These are phyloP conservation scores for Fusarium concolor DNA, from an alignment of 2,329 filamentous ascomycete species.

Conservation along the genomic window DNA sequence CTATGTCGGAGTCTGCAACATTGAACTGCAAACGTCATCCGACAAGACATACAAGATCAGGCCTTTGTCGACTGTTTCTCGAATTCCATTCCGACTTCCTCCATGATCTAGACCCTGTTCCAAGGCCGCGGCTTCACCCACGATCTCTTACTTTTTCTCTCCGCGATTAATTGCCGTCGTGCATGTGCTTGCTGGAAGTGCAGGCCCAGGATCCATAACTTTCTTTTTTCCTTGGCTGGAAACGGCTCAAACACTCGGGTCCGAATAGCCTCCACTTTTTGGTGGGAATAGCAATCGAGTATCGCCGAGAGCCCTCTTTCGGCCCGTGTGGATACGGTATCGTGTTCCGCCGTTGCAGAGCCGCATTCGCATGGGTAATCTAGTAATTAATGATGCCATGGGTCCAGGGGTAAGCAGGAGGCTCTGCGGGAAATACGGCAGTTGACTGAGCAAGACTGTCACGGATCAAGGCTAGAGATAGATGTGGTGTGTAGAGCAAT, in stretches of 20 bases:
- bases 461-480: background rate
- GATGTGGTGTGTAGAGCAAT: background rate
- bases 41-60: slow-evolving; percentile 11
- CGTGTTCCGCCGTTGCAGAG: slow-evolving; percentile 29
- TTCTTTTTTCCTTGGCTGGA: slow-evolving; percentile 1
- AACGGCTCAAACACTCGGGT: slow-evolving; percentile 27
- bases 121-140: slow-evolving; percentile 23
- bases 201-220: slow-evolving; percentile 19
- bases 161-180: slow-evolving; percentile 23
- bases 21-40: slow-evolving; percentile 13
- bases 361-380: slow-evolving; percentile 27
- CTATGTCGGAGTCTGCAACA: background rate
- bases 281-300: slow-evolving; percentile 23
- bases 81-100: slow-evolving; percentile 9
- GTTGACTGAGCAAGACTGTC: background rate
- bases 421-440: slow-evolving; percentile 19
- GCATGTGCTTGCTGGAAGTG: slow-evolving; percentile 2
- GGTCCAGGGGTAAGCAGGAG: slow-evolving; percentile 23
- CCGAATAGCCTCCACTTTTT: slow-evolving; percentile 21
- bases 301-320: slow-evolving; percentile 30
- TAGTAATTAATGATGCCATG: background rate
- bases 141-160: slow-evolving; percentile 18
- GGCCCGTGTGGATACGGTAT: slow-evolving; percentile 32
- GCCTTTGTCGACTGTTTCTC: slow-evolving; percentile 21
- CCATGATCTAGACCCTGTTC: slow-evolving; percentile 18